Percentiles rank a stretch among this genome's conserved stretches.
Conservation (phyloP, 2,329 filamentous ascomycete genomes). For the Trichoderma sp. region DNA sequence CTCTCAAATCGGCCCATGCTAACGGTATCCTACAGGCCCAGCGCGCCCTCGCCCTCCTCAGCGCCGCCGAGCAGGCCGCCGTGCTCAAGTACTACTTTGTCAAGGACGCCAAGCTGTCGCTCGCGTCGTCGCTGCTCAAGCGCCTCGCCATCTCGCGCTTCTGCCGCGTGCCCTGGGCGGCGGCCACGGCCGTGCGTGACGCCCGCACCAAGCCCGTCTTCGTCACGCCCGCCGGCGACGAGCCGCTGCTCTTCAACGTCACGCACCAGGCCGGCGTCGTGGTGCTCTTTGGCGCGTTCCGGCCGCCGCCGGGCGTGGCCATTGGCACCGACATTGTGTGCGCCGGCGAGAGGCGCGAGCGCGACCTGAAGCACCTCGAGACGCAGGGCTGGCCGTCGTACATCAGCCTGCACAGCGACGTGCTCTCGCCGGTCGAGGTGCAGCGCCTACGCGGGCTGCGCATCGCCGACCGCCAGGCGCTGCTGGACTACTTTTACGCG, state of each 20-base stretch:
- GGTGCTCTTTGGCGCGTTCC: slow-evolving; percentile 59
- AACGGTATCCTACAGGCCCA: slow-evolving; percentile 46
- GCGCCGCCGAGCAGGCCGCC: slow-evolving; percentile 55
- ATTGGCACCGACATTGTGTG: slow-evolving; percentile 78
- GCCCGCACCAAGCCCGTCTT: slow-evolving; percentile 57
- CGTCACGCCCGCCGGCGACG: slow-evolving; percentile 49
- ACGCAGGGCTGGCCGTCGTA: slow-evolving; percentile 64
- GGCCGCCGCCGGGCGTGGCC: slow-evolving; percentile 41
- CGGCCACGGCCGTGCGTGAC: slow-evolving; percentile 59
- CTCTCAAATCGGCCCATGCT: no score
- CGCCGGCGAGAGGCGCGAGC: slow-evolving; percentile 66
- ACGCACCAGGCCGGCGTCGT: slow-evolving; percentile 78
- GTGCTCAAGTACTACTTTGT: slow-evolving; percentile 66
- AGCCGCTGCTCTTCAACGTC: slow-evolving; percentile 69
- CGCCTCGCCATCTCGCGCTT: slow-evolving; percentile 65
- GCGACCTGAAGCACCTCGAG: slow-evolving; percentile 59
- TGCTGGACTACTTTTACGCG: slow-evolving; percentile 71
- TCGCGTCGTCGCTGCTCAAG: slow-evolving; percentile 74
- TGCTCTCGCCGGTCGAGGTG: slow-evolving; percentile 65
- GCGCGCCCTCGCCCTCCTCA: slow-evolving; percentile 55
- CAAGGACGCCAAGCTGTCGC: slow-evolving; percentile 72
- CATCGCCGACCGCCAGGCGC: slow-evolving; percentile 48
- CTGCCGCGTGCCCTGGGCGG: slow-evolving; percentile 60
- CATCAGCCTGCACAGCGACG: slow-evolving; percentile 71
- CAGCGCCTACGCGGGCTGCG: slow-evolving; percentile 58